A percentile compares a stretch with the other conserved stretches of the same genome.
phyloP scores from a whole-genome alignment of 805 yeast genomes.

The Kodamaea neixiangensis region DNA sequence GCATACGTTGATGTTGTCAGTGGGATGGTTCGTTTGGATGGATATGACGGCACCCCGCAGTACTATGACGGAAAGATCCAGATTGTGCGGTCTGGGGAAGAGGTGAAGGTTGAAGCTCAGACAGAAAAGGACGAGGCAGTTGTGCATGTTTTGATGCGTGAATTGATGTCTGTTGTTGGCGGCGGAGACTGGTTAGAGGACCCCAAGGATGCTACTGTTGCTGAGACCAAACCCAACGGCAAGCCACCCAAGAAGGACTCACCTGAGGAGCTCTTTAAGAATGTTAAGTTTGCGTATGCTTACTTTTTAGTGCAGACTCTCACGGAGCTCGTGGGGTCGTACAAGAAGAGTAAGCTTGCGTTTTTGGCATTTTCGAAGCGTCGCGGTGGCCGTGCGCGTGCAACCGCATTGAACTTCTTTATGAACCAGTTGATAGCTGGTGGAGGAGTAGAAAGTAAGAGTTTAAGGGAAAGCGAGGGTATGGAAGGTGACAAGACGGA shows the following conservation, averaged over 20 bases:
- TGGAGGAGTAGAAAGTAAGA: slow-evolving; percentile 5
- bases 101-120: slow-evolving; percentile 16
- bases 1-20: slow-evolving; percentile 48
- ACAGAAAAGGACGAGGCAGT: slow-evolving; percentile 45
- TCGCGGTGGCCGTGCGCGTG: slow-evolving; percentile 49
- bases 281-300: slow-evolving; percentile 56
- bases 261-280: slow-evolving; percentile 12
- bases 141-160: slow-evolving; percentile 61
- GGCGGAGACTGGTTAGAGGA: slow-evolving; percentile 36
- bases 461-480: background rate
- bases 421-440: slow-evolving; percentile 69
- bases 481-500: background rate
- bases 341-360: slow-evolving; percentile 78
- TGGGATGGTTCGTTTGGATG: slow-evolving; percentile 43
- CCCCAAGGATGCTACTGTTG: slow-evolving; percentile 19
- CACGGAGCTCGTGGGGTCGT: slow-evolving; percentile 74
- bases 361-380: slow-evolving; percentile 72
- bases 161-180: slow-evolving; percentile 53
- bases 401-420: slow-evolving; percentile 75
- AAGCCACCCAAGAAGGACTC: slow-evolving; percentile 3
- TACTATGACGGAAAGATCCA: slow-evolving; percentile 12
- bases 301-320: slow-evolving; percentile 67
- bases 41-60: slow-evolving; percentile 37
- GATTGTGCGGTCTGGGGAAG: slow-evolving; percentile 13
- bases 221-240: background rate